A percentile compares a stretch with the other conserved stretches of the same genome.
Conservation (phyloP, 148 eudicot species). For the Fagopyrum tataricum region DNA sequence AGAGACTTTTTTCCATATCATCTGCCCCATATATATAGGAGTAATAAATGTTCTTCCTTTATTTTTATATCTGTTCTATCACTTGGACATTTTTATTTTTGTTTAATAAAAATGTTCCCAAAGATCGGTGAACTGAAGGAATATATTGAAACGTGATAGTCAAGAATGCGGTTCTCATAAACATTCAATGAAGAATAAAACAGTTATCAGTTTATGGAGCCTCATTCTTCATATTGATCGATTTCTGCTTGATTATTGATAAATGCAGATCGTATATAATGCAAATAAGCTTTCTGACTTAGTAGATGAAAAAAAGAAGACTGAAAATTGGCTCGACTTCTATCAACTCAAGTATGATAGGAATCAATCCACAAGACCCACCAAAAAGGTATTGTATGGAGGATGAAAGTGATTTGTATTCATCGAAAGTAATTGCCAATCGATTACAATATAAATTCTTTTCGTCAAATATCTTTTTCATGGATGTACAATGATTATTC, state of each 20-base stretch:
- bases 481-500: conserved; percentile 13
- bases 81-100: too few relatives aligned
- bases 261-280: conserved; percentile 47
- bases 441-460: background rate
- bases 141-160: too few relatives aligned
- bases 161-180: background rate
- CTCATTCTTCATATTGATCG: background rate
- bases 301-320: conserved; percentile 40
- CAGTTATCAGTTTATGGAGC: background rate
- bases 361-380: conserved; percentile 36
- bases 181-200: background rate
- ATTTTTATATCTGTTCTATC: too few relatives aligned
- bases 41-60: too few relatives aligned
- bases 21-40: too few relatives aligned
- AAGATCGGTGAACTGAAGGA: too few relatives aligned
- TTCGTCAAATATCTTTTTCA: background rate
- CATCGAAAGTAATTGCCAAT: background rate
- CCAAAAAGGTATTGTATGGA: conserved; percentile 36
- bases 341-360: conserved; percentile 49
- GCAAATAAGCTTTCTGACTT: conserved; percentile 44
- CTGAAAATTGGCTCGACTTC: conserved; percentile 60
- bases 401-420: background rate
- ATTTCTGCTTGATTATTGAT: background rate
- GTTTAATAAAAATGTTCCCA: too few relatives aligned
- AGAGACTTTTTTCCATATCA: too few relatives aligned